Conservation (phyloP, 106 monocot species). For the Chionographis japonica region DNA sequence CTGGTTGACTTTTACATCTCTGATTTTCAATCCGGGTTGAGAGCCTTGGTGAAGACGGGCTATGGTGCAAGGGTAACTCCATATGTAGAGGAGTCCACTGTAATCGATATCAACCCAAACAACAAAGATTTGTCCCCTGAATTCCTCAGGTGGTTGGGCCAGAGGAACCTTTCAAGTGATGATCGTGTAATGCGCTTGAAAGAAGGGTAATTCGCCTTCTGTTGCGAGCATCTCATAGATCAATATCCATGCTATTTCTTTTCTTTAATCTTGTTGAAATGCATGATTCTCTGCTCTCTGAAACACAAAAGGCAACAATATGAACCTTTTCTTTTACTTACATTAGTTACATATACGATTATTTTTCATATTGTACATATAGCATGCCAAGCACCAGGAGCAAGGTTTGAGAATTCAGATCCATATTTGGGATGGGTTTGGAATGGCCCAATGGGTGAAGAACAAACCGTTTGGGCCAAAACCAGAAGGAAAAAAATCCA, state of each 20-base stretch:
- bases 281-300: neutral
- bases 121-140: slow-evolving; percentile 58
- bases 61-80: slow-evolving; percentile 62
- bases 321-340: no score
- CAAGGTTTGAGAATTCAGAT: no score
- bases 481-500: no score
- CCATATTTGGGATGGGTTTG: no score
- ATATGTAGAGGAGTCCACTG: slow-evolving; percentile 53
- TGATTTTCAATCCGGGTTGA: slow-evolving; percentile 67
- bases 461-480: no score
- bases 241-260: neutral
- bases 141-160: slow-evolving; percentile 48
- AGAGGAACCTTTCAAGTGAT: slow-evolving; percentile 54
- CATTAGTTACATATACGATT: no score
- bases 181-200: slow-evolving; percentile 70
- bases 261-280: neutral
- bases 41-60: slow-evolving; percentile 65
- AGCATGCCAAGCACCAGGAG: no score
- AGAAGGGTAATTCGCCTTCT: slow-evolving; percentile 43
- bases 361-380: no score
- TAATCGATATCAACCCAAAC: slow-evolving; percentile 46
- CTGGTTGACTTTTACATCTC: slow-evolving; percentile 72
- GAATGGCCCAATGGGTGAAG: no score
- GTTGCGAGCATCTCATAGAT: neutral
- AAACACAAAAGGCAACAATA: no score